Percentiles rank a stretch among this genome's conserved stretches.
Evolutionary conservation across 305 asterid genomes (phyloP).

Genomic region (Nicotiana rustica): DNA sequence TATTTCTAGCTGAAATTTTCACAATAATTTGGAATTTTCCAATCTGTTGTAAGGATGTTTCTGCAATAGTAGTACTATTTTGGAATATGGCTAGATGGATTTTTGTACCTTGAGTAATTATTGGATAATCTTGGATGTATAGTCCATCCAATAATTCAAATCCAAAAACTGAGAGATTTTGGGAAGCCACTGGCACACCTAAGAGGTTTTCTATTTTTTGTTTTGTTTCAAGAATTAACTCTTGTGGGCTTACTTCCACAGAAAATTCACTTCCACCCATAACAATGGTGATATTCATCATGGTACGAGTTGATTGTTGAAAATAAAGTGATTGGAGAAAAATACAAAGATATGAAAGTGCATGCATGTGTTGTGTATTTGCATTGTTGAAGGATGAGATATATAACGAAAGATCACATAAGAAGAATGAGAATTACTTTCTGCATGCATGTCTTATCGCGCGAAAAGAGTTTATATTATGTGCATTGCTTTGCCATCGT

Average conservation of each 20-base stretch:
- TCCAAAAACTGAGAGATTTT: slow-evolving; percentile 65
- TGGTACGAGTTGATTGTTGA: background rate
- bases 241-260: slow-evolving; percentile 62
- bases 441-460: slow-evolving; percentile 26
- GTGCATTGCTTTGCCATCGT: no score
- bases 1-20: slow-evolving; percentile 57
- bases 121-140: slow-evolving; percentile 71
- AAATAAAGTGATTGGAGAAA: background rate
- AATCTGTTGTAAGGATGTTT: slow-evolving; percentile 17
- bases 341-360: background rate
- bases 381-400: background rate
- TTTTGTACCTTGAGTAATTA: slow-evolving; percentile 63
- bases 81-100: slow-evolving; percentile 49
- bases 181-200: slow-evolving; percentile 60
- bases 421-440: slow-evolving; percentile 42
- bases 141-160: slow-evolving; percentile 77
- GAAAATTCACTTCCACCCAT: slow-evolving; percentile 54
- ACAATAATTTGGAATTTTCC: slow-evolving; percentile 48
- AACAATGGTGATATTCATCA: slow-evolving; percentile 60
- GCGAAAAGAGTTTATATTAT: no score
- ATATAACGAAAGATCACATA: slow-evolving; percentile 47
- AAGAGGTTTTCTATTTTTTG: slow-evolving; percentile 55
- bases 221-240: slow-evolving; percentile 65
- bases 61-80: background rate
- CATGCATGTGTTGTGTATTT: background rate